Conservation (phyloP, 1,284 basidiomycete genomes). For the Ceratobasidium sp. region DNA sequence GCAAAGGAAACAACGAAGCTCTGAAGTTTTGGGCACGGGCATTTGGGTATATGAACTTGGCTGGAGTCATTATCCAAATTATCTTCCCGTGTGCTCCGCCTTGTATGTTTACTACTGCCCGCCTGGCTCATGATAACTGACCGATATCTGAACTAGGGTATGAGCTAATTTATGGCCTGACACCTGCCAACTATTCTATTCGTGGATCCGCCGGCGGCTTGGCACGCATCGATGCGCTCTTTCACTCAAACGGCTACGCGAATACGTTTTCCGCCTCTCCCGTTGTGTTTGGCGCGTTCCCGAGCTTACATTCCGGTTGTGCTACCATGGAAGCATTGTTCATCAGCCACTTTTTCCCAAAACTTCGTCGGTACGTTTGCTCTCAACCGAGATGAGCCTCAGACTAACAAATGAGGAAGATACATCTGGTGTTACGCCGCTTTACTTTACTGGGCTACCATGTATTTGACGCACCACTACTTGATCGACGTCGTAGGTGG, state of each 20-base stretch:
- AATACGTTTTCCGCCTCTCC: constrained; percentile 88
- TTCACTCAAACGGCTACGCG: constrained; percentile 82
- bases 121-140: background rate
- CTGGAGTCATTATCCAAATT: constrained; percentile 90
- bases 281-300: constrained; percentile 96
- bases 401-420: constrained; percentile 48
- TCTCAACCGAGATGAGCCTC: constrained; percentile 1
- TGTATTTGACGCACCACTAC: constrained; percentile 98
- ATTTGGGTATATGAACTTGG: constrained; percentile 94
- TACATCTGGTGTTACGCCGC: constrained; percentile 86
- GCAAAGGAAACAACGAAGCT: constrained; percentile 61
- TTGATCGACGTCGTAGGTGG: constrained; percentile 96
- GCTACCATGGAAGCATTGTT: constrained; percentile 95
- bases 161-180: constrained; percentile 95
- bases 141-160: constrained; percentile 70
- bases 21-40: constrained; percentile 87
- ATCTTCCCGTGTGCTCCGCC: constrained; percentile 93
- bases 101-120: constrained; percentile 52
- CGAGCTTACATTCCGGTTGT: constrained; percentile 88
- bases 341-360: constrained; percentile 94
- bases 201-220: constrained; percentile 93
- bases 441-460: constrained; percentile 97
- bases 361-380: constrained; percentile 50
- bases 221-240: constrained; percentile 89
- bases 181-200: constrained; percentile 91